Evolutionary conservation across 306 rosid species (phyloP), one percentile per base, ranked within the genome.

Genomic region (Canavalia gladiata): DNA sequence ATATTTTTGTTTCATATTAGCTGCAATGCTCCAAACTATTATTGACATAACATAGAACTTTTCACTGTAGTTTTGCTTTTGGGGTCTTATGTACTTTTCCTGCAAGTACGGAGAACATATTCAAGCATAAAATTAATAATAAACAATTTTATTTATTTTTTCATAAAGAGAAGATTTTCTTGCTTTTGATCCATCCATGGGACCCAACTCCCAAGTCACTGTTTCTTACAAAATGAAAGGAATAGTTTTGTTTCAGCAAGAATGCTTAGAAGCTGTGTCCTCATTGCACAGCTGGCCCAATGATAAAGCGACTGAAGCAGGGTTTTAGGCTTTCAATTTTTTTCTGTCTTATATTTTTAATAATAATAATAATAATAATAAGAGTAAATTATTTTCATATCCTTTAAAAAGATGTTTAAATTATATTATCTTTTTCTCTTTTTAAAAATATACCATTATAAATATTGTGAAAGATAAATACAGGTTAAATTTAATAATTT

Each of bases 1-100:
- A 2, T 0, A 0, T 5, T 28, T 5, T 29, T 11, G 46, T 34
- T 41, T 31, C 63, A 35, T n/a, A 43, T 25, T 35, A 70, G 73
- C 18, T 60, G 46, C 60, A 28, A 58, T 37, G 47, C 50, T 80
- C 47, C 6, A 35, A 43, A 78, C 51, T 56, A 7, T 25, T 39
- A 71, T 57, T 41, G 72, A 6, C 42, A 35, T 18, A 34, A 70
- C 5, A 28, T 25, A 41, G 29, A 72, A 72, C 9, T 72, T 4
- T 8, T 34, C 29, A 52, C 64, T 70, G 78, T 49, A 42, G 18
- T 45, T 69, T 62, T 58, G 46, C 67, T 30, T 46, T 68, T 69
- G 75, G 41, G 5, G 64, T 71, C 64, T 47, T 11, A 0, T 72
- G 47, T 49, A 29, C 49, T 81, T 31, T 63, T 56, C 39, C 51